Base-by-base conservation (phyloP, 345 rosid species). In the Pugionium dolabratum region DNA sequence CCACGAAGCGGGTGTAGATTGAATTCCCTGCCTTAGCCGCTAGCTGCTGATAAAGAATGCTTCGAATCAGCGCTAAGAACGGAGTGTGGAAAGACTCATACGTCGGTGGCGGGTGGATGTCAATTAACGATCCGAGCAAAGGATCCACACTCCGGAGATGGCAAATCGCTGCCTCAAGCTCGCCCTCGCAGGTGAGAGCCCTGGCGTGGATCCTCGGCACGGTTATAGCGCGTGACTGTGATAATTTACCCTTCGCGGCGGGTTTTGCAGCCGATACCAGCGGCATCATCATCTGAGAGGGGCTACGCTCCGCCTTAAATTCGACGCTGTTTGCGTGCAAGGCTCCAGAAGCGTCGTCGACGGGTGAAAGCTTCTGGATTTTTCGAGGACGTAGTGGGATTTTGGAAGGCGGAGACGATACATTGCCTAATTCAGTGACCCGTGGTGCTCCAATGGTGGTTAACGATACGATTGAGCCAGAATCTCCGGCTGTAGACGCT, bases 301-400 rank as follows among this genome's bases (percentile, higher is more conserved):
- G 55, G 36, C 1, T 62, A 46, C 55, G 64, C 35, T 80, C 83
- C 5, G 52, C 11, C 11, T 71, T 60, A 34, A 71, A 62, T 9
- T 75, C 54, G 36, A 75, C 50, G 34, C 27, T 26, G 54, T 73
- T 30, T 2, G 49, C 8, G 48, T 11, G 11, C 18, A 44, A 4
- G 11, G 54, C 2, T 2, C 9, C 50, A 5, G 70, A 71, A 27
- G 74, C 54, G 26, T 71, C 67, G 44, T 54, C 70, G 42, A 81
- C 89, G 7, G 88, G 91, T 7, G 91, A 84, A 61, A 89, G 78
- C 69, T 89, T 95, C 9, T 87, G 85, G 72, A 87, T 74, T 79
- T 91, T 87, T 9, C 93, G 86, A 60, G 96, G 99, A 41, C 96
- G 99, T 25, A 83, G 76, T 37, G 99, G 99, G 70, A 91, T 90